phyloP scores from a whole-genome alignment of 768 basidiomycete species.

The Suillus tomentosus region DNA sequence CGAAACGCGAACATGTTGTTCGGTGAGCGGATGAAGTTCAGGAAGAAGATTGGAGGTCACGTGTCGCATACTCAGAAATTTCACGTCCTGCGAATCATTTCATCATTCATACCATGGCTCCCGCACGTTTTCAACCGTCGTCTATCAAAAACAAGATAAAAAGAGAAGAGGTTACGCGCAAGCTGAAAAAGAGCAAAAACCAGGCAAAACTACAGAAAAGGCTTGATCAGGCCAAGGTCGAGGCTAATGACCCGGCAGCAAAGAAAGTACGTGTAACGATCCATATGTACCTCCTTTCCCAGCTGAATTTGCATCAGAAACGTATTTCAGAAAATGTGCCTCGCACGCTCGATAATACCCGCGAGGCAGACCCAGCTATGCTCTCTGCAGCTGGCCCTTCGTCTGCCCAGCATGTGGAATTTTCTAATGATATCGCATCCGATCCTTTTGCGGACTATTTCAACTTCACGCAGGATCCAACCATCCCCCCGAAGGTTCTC shows the following conservation, averaged over 20 bases:
- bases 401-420: slow-evolving; percentile 52
- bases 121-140: slow-evolving; percentile 60
- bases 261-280: slow-evolving; percentile 67
- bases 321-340: slow-evolving; percentile 85
- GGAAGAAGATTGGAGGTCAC: slow-evolving; percentile 3
- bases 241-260: slow-evolving; percentile 70
- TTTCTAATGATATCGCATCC: slow-evolving; percentile 65
- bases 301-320: slow-evolving; percentile 51
- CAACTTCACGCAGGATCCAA: slow-evolving; percentile 63
- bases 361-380: slow-evolving; percentile 69
- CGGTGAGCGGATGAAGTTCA: background rate
- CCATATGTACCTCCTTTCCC: background rate
- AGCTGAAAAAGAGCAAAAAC: slow-evolving; percentile 74
- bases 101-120: slow-evolving; percentile 45
- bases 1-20: slow-evolving; percentile 28
- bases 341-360: slow-evolving; percentile 89
- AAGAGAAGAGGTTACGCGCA: slow-evolving; percentile 73
- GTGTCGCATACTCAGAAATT: background rate
- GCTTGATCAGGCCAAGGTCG: slow-evolving; percentile 75
- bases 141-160: slow-evolving; percentile 87
- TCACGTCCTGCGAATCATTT: background rate
- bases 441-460: slow-evolving; percentile 84
- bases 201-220: slow-evolving; percentile 81
- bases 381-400: slow-evolving; percentile 40
- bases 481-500: slow-evolving; percentile 80